Evolutionary conservation across 805 yeast genomes (phyloP), one percentile per base, ranked within the genome.

Genomic region (Monosporozyma unispora): DNA sequence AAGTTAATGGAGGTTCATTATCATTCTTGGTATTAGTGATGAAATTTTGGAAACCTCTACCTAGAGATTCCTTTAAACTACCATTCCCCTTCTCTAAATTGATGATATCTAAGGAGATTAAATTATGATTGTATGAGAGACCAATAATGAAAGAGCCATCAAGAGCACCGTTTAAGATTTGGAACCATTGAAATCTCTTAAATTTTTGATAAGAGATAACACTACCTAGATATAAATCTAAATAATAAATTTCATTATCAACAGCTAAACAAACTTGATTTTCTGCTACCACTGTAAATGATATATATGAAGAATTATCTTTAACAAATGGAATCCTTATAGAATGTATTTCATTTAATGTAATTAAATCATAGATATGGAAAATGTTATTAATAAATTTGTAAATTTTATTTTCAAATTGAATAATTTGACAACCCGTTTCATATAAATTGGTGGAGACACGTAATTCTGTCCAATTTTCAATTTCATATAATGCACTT

Each of bases 51-150:
- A 67, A 69, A 37, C 82, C 77, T 58, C 80, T 84, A 25, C 90
- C 90, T 27, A 87, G 62, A 11, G 86, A 79, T 56, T 85, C 89
- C 51, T 79, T 76, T 51, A 87, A 70, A 46, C 77, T 78, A 57
- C 87, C 86, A 35, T 77, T 67, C 4, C 93, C 95, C 33, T 81
- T 78, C 52, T 82, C 78, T 37, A 82, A 62, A 33, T 67, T 67
- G 35, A 65, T 55, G 6, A 66, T 53, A 46, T 66, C 69, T 39
- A 67, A 51, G 11, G 65, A 47, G 16, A 47, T 19, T 38, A 44
- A 47, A 22, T 47, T 47, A 12, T 33, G 25, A 12, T 47, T 47
- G 44, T 47, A 49, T 19, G 53, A 50, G 2, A 50, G 40, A 38
- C 50, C 52, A 6, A 53, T 11, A 25, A 50, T 47, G 37, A 50